A percentile compares a stretch with the other conserved stretches of the same genome.
Evolutionary conservation across 345 rosid species (phyloP).

Genomic region (Raphanus raphanistrum): DNA sequence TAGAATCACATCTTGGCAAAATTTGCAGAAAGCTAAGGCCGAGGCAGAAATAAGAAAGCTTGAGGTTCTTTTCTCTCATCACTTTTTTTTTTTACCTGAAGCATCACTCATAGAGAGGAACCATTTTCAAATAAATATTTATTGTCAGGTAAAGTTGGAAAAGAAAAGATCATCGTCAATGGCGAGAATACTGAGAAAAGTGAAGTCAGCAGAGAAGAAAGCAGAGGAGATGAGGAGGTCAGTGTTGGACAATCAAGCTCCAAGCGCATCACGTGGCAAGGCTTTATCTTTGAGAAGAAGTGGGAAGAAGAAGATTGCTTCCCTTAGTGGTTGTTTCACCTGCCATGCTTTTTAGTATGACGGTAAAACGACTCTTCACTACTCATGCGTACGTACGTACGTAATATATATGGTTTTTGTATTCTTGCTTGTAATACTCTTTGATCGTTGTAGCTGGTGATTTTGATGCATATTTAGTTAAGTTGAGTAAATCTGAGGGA

Average conservation of each 20-base stretch:
- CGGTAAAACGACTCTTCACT: background rate
- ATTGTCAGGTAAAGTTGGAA: conserved; percentile 90
- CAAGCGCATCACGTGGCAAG: conserved; percentile 32
- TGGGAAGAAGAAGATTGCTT: conserved; percentile 52
- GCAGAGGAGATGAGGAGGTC: conserved; percentile 93
- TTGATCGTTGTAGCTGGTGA: background rate
- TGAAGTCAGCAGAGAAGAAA: conserved; percentile 84
- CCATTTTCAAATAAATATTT: background rate
- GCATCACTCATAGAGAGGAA: background rate
- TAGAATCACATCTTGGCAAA: conserved; percentile 92
- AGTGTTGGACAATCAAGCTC: conserved; percentile 53
- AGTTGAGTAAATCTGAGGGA: background rate
- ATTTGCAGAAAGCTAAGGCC: conserved; percentile 97
- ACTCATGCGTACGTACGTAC: too few species aligned
- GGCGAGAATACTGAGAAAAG: conserved; percentile 91
- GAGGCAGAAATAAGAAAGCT: conserved; percentile 93
- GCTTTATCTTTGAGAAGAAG: conserved; percentile 50
- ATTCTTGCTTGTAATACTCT: conserved; percentile 10
- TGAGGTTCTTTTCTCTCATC: conserved; percentile 58
- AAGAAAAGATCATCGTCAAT: conserved; percentile 88
- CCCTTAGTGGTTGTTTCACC: conserved; percentile 86
- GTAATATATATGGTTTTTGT: background rate
- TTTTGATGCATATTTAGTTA: background rate
- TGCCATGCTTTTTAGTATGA: conserved; percentile 68
- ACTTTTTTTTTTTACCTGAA: too few species aligned